These are phyloP conservation scores for Westerdykella sp. DNA, from an alignment of 2,329 filamentous ascomycete genomes.

Conservation along the genomic window DNA sequence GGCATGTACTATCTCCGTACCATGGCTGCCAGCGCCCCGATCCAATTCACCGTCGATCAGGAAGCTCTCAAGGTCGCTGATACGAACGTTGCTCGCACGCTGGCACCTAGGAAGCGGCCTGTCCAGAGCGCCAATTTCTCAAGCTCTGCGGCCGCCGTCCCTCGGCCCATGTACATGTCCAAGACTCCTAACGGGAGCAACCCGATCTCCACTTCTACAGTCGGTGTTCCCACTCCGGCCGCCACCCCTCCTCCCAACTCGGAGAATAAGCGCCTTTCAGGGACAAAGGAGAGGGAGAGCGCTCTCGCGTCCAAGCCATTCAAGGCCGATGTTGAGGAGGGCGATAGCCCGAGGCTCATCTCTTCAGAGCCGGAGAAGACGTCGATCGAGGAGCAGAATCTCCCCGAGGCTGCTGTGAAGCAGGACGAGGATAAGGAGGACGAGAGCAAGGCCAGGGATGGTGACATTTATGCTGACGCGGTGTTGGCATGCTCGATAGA, in stretches of 20 bases:
- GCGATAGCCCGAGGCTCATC: constrained; percentile 71
- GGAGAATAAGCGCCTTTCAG: constrained; percentile 37
- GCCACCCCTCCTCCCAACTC: constrained; percentile 56
- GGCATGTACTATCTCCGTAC: constrained; percentile 99
- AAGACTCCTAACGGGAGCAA: constrained; percentile 44
- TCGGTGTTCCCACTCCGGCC: constrained; percentile 63
- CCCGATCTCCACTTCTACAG: constrained; percentile 34
- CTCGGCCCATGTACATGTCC: constrained; percentile 60
- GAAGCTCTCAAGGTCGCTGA: constrained; percentile 86
- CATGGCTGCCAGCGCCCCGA: constrained; percentile 91
- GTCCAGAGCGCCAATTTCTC: constrained; percentile 30
- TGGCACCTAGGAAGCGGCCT: constrained; percentile 62
- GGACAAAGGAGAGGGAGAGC: constrained; percentile 43
- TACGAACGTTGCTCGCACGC: constrained; percentile 64
- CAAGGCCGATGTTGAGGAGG: constrained; percentile 71
- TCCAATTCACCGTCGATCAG: constrained; percentile 98
- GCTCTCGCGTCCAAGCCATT: constrained; percentile 61
- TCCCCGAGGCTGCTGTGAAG: constrained; percentile 52
- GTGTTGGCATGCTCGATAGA: constrained; percentile 94
- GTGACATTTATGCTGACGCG: constrained; percentile 92
- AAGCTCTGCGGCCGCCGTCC: constrained; percentile 54
- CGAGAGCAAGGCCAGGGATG: constrained; percentile 68
- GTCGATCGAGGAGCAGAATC: constrained; percentile 54
- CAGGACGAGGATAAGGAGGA: constrained; percentile 70
- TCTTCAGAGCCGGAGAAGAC: constrained; percentile 60